Base-by-base conservation (phyloP, 2,329 filamentous ascomycete genomes). In the Capronia epimyces region DNA sequence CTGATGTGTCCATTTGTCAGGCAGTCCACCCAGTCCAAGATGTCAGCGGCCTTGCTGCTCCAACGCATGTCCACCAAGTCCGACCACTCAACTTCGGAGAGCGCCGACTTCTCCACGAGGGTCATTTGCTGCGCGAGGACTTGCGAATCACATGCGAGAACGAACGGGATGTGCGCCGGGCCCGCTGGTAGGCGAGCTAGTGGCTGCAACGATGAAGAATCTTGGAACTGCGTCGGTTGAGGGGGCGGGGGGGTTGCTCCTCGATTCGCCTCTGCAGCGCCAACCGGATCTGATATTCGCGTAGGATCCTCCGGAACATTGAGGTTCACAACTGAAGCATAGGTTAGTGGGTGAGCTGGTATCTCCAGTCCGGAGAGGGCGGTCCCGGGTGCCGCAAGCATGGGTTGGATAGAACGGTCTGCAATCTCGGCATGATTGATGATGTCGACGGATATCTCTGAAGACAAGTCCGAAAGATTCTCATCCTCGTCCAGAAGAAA, bases 41-140 rank as follows among this genome's bases (percentile, higher is more conserved):
- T 72, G 18, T 70, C 67, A 5, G 74, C 73, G 2, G 76, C 74
- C 2, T 72, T 73, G 49, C 75, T 79, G 60, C 76, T 78, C 80
- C 80, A 83, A 54, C 73, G 76, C 68, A 84, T 76, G 45, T 82
- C 78, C 44, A 84, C 79, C 24, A 84, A 67, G 56, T 84, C 81
- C 59, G 77, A 79, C 81, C 81, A 84, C 60, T 84, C 80, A 48
- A 84, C 76, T 59, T 84, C 81, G 53, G 80, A 80, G 21, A 84
- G 65, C 1, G 81, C 81, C 46, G 82, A 81, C 65, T 82, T 81
- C 61, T 84, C 81, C 37, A 84, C 75, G 53, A 84, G 69, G 1
- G 80, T 84, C 52, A 84, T 73, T 61, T 84, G 81, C 61, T 83
- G 75, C 1, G 81, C 80, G 46, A 84, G 71, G 3, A 75, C 63